Conservation (phyloP, 148 eudicot species). For the Arctostaphylos glauca region DNA sequence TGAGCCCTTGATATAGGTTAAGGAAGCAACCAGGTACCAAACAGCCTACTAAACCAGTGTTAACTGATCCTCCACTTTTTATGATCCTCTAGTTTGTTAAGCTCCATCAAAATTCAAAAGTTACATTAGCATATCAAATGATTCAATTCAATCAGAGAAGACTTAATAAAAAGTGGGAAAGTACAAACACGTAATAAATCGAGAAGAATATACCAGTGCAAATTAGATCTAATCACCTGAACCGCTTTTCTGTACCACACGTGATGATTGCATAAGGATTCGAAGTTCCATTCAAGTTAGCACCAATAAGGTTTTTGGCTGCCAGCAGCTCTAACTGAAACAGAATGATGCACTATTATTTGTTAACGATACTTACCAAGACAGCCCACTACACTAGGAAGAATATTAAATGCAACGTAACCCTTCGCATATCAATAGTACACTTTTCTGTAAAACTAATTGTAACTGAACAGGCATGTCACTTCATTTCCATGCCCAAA, state of each 20-base stretch:
- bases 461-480: not conserved
- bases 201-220: not conserved
- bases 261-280: constrained; percentile 95
- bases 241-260: constrained; percentile 82
- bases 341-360: not conserved
- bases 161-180: not conserved
- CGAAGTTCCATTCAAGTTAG: constrained; percentile 86
- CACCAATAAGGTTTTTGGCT: constrained; percentile 78
- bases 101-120: not conserved
- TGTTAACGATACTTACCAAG: not conserved
- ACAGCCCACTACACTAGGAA: not conserved
- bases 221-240: constrained; percentile 54
- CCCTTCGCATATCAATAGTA: not conserved
- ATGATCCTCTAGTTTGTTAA: not conserved
- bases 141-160: not conserved
- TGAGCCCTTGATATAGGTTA: not conserved
- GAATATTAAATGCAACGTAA: not conserved
- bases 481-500: not conserved
- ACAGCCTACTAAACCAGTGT: not conserved
- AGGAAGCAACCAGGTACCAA: not conserved
- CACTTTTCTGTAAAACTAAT: not conserved
- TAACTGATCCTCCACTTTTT: not conserved
- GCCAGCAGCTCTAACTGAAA: constrained; percentile 75
- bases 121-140: not conserved
- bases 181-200: not conserved